Evolutionary conservation across 2,329 filamentous ascomycete genomes (phyloP), one percentile per base, ranked within the genome.

Genomic region (Alternaria brassicicola): DNA sequence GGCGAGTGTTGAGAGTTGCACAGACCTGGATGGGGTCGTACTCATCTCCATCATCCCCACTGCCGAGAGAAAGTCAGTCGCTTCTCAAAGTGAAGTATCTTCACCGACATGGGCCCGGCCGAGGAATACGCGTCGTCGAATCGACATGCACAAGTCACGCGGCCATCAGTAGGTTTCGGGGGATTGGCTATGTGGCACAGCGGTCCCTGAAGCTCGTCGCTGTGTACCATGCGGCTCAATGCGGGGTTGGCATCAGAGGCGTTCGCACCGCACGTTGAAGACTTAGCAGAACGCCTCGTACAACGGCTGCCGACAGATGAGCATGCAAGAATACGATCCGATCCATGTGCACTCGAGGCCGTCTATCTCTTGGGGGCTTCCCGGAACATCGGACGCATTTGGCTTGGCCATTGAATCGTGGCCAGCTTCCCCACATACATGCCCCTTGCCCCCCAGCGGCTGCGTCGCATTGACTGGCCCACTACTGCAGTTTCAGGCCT

Each of bases 351-450:
- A 33, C 36, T 33, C 49, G 17, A 48, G 33, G 43, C 51, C 35
- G 49, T 55, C 35, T 28, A 48, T 48, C 26, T 45, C 52, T 55
- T 35, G 52, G 23, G 39, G 47, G 17, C 52, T 55, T 46, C 48
- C 31, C 55, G 51, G 51, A 48, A 43, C 15, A 28, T 54, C 50
- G 55, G 39, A 30, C 42, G 49, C 31, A 50, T 38, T 48, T 33
- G 55, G 46, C 65, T 67, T 66, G 66, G 59, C 63, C 30, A 26
- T 51, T 61, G 59, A 64, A 64, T 61, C 58, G 45, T 45, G 39
- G 26, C 25, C 57, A 42, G 26, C 57, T 62, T 67, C 65, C 62
- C 65, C 66, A 69, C 63, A 66, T 59, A 55, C 58, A 21, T 36
- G 52, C 46, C 54, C 41, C 61, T 66, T 64, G 57, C 60, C 56